Evolutionary conservation across 768 basidiomycete genomes (phyloP), one percentile per base, ranked within the genome.

Genomic region (Leccinum truebloodii): DNA sequence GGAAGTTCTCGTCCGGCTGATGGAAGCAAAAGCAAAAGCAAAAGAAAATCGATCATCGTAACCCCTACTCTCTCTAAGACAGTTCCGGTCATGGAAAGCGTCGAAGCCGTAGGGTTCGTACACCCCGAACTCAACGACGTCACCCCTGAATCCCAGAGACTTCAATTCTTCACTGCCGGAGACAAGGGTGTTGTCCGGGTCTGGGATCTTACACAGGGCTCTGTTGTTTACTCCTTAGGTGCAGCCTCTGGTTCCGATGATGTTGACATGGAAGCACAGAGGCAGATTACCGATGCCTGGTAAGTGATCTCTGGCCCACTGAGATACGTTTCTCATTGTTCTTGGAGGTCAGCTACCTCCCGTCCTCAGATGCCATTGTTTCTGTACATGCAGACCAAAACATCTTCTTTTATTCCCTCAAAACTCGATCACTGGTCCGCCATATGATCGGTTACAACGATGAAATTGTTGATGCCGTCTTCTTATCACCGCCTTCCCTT

Each of bases 371-470:
- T 9, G 83, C 83, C 1, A 74, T 98, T 14, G 80, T 94, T 22
- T 92, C 94, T 16, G 79, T 95, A 16, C 95, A 96, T 71, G 94
- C 92, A 24, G 96, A 99, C 74, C 97, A 98, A 76, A 99, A 98
- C 66, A 95, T 99, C 66, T 81, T 95, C 52, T 94, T 94, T 76
- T 87, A 95, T 73, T 94, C 92, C 2, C 77, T 96, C 8, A 73
- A 80, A n/a, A 84, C 85, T 1, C 81, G 81, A 34, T 77, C 81
- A 9, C 76, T 92, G 26, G 78, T 81, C 2, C 88, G 91, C 18
- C 96, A 98, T 67, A 77, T 98, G 65, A 87, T 98, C 67, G 97
- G 97, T 0, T 99, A 90, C 81, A 98, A 98, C 73, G 97, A 99
- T 75, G 96, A 98, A 75, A 95, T 98, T 65, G 90, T 98, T 54